These are phyloP conservation scores for Mycotypha africana DNA, from an alignment of 371 early-diverging fungal genomes.

Conservation along the genomic window DNA sequence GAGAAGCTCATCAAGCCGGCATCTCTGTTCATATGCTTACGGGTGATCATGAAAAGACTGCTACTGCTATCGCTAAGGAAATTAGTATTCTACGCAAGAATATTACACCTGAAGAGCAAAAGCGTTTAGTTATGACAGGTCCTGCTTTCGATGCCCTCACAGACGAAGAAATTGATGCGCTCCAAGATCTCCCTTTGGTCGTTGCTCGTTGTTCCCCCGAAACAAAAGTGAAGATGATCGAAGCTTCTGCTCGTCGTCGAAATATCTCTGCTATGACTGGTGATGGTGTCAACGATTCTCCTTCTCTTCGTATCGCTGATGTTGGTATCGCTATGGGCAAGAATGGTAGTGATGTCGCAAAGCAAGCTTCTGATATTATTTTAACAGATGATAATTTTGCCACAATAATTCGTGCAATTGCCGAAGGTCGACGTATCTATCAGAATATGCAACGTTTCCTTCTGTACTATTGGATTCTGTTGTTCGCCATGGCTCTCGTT, in stretches of 20 bases:
- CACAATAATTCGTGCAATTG: constrained; percentile 79
- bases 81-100: constrained; percentile 74
- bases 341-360: constrained; percentile 89
- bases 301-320: constrained; percentile 86
- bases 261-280: constrained; percentile 79
- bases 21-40: constrained; percentile 93
- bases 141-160: constrained; percentile 74
- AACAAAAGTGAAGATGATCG: constrained; percentile 95
- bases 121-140: constrained; percentile 75
- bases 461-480: constrained; percentile 68
- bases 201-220: constrained; percentile 94
- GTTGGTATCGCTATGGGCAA: constrained; percentile 93
- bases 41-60: constrained; percentile 90
- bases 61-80: constrained; percentile 85
- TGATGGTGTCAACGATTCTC: constrained; percentile 92
- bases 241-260: constrained; percentile 78
- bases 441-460: constrained; percentile 93
- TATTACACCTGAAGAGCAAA: constrained; percentile 30
- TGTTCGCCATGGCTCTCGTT: constrained; percentile 42
- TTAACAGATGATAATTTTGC: constrained; percentile 85
- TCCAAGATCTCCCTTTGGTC: constrained; percentile 79
- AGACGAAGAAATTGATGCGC: constrained; percentile 72
- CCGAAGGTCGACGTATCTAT: constrained; percentile 83
- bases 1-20: constrained; percentile 83
- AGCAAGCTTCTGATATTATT: constrained; percentile 88